phyloP scores from a whole-genome alignment of 2,329 filamentous ascomycete genomes.

The Paraphaeosphaeria sporulosa region DNA sequence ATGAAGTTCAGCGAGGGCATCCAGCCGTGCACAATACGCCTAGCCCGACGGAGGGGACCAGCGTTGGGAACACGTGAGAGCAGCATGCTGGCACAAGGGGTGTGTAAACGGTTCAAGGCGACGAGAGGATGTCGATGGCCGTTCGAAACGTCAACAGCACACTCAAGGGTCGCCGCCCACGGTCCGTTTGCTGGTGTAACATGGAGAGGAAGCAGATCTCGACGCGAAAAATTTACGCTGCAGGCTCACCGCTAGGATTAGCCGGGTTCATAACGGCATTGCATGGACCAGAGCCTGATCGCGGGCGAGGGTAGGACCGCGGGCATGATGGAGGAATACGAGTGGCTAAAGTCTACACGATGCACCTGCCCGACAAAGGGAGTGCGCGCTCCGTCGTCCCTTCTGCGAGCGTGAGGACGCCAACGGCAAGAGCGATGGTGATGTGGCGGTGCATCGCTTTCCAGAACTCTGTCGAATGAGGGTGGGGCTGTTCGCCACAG shows the following conservation, averaged over 20 bases:
- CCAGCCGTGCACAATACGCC: conserved; percentile 21
- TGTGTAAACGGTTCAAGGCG: neutral
- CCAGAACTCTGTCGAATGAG: neutral
- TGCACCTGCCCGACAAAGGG: neutral
- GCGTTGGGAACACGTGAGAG: conserved; percentile 16
- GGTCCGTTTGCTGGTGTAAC: neutral
- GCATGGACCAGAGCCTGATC: neutral
- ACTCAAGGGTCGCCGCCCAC: conserved; percentile 3
- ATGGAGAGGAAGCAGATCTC: neutral
- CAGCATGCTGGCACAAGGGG: conserved; percentile 3
- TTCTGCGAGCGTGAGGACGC: neutral
- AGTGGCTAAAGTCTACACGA: neutral
- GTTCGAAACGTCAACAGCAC: neutral
- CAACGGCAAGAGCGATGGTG: neutral
- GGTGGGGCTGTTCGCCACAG: too few relatives aligned
- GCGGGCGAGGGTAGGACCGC: neutral
- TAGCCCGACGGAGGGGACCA: conserved; percentile 24
- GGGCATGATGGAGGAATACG: neutral
- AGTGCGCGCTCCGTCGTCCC: neutral
- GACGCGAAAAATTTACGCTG: conserved; percentile 1
- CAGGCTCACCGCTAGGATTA: conserved; percentile 9
- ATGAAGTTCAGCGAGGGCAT: conserved; percentile 66
- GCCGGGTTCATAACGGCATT: neutral
- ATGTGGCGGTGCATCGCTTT: neutral
- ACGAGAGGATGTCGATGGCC: neutral